phyloP scores from a whole-genome alignment of 495 filamentous ascomycete genomes.

The Neurospora pannonica region DNA sequence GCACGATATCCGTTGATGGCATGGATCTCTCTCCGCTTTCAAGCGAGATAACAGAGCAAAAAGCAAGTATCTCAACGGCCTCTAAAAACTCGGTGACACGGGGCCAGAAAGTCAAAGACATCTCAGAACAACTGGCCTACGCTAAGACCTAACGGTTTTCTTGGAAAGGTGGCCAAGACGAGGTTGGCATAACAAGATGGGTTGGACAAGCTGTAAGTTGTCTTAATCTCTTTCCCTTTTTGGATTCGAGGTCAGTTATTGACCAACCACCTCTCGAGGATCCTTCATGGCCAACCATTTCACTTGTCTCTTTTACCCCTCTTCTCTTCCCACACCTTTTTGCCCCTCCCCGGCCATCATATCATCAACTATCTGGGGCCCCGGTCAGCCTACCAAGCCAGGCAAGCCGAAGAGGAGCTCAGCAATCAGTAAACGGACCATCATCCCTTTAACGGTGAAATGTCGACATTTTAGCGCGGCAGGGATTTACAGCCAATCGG shows the following conservation, averaged over 20 bases:
- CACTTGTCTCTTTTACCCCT: not conserved
- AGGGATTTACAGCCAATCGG: too few species aligned
- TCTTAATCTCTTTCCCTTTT: not conserved
- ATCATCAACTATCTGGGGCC: not conserved
- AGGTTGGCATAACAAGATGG: not conserved
- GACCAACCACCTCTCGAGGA: not conserved
- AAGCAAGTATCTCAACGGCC: not conserved
- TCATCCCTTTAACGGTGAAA: too few species aligned
- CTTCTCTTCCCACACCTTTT: not conserved
- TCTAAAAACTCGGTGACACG: not conserved
- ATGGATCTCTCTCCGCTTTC: not conserved
- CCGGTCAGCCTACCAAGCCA: not conserved
- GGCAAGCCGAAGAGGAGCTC: not conserved
- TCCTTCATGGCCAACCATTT: not conserved
- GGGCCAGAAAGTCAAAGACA: not conserved
- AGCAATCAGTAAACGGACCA: not conserved
- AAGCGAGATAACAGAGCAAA: not conserved
- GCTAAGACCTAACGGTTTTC: not conserved
- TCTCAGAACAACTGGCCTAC: not conserved
- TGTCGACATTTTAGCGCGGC: too few species aligned
- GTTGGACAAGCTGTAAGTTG: not conserved
- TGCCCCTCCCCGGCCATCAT: not conserved
- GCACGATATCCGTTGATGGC: not conserved
- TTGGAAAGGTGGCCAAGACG: not conserved
- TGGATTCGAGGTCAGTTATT: not conserved